Base-by-base conservation (phyloP, 495 filamentous ascomycete genomes). In the Lichenothelia convexa region DNA sequence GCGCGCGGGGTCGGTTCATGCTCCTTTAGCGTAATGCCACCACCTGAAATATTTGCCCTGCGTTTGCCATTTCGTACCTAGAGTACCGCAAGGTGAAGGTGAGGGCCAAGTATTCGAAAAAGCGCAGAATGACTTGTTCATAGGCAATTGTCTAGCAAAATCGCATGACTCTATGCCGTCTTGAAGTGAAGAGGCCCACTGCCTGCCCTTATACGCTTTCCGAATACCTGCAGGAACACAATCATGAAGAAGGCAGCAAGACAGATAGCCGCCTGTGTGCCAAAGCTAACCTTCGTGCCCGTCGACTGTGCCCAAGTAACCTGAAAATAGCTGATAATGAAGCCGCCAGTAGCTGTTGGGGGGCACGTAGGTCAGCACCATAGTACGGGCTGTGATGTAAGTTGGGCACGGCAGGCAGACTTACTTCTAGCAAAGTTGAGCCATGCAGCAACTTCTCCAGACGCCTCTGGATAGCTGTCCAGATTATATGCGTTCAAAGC, bases 401-500 rank as follows among this genome's bases (percentile, higher is more conserved):
- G 34, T 46, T 42, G 37, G 43, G 34, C 36, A 36, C 39, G 60
- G 24, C 65, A 60, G 5, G 55, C 35, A 1, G 57, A 22, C n/a
- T n/a, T n/a, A n/a, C n/a, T 63, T 4, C 64, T 49, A 5, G 58
- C 57, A 18, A 62, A 51, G 43, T 64, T 69, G 8, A 71, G 47
- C 62, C 64, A 65, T 2, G 64, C 62, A 0, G 56, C 62, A 7
- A 76, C 68, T 48, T 73, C 70, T 8, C 67, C 70, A 15, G 55
- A 60, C 0, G 57, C 69, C 40, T 66, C 65, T 8, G 67, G 70
- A 44, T 72, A 75, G 20, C 54, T 52, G 47, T 76, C 73, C 16
- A 78, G 61, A 2, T 64, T 57, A 43, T 78, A 78, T 5, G 67
- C 65, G 38, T 63, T 71, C 16, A 77, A 53, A 0, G 65, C 68